A percentile compares a stretch with the other conserved stretches of the same genome.
These are phyloP conservation scores for Penicillium taxi DNA, from an alignment of 495 filamentous ascomycete species.

Conservation along the genomic window DNA sequence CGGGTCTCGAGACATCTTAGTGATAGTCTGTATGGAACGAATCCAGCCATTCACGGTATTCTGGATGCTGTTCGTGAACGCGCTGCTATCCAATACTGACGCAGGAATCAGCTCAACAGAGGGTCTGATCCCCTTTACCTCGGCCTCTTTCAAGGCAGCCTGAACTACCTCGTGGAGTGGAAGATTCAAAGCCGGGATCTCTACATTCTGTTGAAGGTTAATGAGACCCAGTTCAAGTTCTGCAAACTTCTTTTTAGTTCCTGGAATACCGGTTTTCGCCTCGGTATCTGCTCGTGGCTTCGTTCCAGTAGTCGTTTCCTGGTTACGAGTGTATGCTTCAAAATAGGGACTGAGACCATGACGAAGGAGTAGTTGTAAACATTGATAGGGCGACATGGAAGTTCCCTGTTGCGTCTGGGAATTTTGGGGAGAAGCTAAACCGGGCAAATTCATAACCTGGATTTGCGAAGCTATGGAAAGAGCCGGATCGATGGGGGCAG, in stretches of 20 bases:
- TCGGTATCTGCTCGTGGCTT: slow-evolving; percentile 73
- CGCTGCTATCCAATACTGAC: slow-evolving; percentile 67
- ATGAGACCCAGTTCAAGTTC: slow-evolving; percentile 83
- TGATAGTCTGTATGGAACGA: slow-evolving; percentile 95
- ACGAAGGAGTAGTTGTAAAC: slow-evolving; percentile 80
- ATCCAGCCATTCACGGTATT: slow-evolving; percentile 94
- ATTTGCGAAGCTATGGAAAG: slow-evolving; percentile 77
- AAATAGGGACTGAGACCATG: slow-evolving; percentile 87
- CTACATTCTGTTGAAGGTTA: slow-evolving; percentile 93
- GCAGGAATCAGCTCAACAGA: slow-evolving; percentile 68
- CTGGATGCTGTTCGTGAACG: slow-evolving; percentile 88
- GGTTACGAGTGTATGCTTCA: slow-evolving; percentile 82
- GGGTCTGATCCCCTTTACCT: slow-evolving; percentile 52
- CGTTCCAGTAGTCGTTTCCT: slow-evolving; percentile 56
- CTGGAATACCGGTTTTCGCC: slow-evolving; percentile 88
- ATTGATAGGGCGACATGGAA: slow-evolving; percentile 78
- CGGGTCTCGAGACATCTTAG: slow-evolving; percentile 83
- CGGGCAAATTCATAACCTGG: slow-evolving; percentile 85
- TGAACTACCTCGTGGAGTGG: slow-evolving; percentile 83
- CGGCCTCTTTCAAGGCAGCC: slow-evolving; percentile 68
- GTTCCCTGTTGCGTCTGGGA: slow-evolving; percentile 57
- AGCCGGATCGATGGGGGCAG: slow-evolving; percentile 72
- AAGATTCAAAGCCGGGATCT: slow-evolving; percentile 85
- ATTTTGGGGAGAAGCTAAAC: slow-evolving; percentile 56
- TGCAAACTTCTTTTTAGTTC: slow-evolving; percentile 89